These are phyloP conservation scores for Podospora anserina DNA, from an alignment of 495 filamentous ascomycete species.

Conservation along the genomic window DNA sequence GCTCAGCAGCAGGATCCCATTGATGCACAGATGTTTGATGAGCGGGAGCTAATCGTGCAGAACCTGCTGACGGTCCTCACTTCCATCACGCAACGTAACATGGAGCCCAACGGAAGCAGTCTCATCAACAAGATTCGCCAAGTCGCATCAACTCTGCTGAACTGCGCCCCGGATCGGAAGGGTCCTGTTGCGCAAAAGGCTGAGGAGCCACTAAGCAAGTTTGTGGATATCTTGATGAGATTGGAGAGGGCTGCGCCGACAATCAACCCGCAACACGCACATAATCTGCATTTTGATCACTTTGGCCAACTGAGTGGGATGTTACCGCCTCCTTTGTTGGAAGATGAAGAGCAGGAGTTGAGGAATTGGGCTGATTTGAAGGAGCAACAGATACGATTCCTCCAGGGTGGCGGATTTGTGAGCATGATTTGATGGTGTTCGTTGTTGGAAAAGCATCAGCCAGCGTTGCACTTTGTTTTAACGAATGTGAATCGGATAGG, in stretches of 20 bases:
- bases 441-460: not conserved
- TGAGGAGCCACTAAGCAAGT: conserved; percentile 62
- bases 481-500: no score
- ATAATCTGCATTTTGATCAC: not conserved
- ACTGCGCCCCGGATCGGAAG: conserved; percentile 55
- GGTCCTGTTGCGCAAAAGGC: conserved; percentile 54
- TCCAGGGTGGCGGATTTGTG: conserved; percentile 58
- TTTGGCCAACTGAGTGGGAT: not conserved
- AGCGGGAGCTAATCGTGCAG: conserved; percentile 72
- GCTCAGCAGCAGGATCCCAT: conserved; percentile 36
- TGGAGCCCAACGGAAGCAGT: conserved; percentile 76
- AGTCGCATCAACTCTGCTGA: conserved; percentile 71
- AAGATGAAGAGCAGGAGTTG: conserved; percentile 70
- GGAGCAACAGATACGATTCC: conserved; percentile 68
- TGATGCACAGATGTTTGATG: conserved; percentile 56
- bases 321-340: conserved; percentile 13
- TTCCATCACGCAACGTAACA: conserved; percentile 71
- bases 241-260: conserved; percentile 55
- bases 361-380: conserved; percentile 70
- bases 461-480: no score
- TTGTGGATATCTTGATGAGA: conserved; percentile 67
- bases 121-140: conserved; percentile 70
- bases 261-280: conserved; percentile 11
- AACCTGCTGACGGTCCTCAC: conserved; percentile 66
- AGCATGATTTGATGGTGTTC: conserved; percentile 12